phyloP scores from a whole-genome alignment of 2,329 filamentous ascomycete species.

The Arthrocladium fulminans region DNA sequence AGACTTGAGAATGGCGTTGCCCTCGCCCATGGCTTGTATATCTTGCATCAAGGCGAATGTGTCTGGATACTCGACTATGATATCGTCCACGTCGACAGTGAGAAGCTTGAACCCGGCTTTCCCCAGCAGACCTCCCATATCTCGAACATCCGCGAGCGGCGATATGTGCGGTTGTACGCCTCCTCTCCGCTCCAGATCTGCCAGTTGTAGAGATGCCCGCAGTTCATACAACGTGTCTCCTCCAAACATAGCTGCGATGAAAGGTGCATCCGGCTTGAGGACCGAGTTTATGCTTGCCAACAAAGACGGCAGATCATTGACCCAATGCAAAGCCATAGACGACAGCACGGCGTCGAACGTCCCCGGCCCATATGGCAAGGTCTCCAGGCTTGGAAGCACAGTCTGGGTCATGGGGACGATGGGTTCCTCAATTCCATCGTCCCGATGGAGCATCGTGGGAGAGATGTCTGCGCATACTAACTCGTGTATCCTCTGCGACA shows the following conservation, averaged over 20 bases:
- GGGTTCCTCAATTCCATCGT: conserved; percentile 41
- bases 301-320: conserved; percentile 86
- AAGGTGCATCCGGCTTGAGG: conserved; percentile 82
- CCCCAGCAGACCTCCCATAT: conserved; percentile 78
- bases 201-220: conserved; percentile 83
- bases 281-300: conserved; percentile 76
- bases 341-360: conserved; percentile 86
- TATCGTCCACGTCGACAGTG: conserved; percentile 95
- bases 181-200: conserved; percentile 81
- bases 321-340: conserved; percentile 87
- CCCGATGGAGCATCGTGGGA: conserved; percentile 66
- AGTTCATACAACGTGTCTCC: conserved; percentile 91
- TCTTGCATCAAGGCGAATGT: conserved; percentile 87
- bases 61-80: conserved; percentile 88
- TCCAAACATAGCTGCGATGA: conserved; percentile 92
- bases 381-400: conserved; percentile 59
- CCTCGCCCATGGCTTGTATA: conserved; percentile 92
- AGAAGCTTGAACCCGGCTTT: conserved; percentile 89
- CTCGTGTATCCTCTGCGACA: conserved; percentile 61
- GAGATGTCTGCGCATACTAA: conserved; percentile 79
- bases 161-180: conserved; percentile 86
- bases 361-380: conserved; percentile 63
- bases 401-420: conserved; percentile 72
- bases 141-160: conserved; percentile 81
- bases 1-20: conserved; percentile 69